Percentiles rank a stretch among this genome's conserved stretches.
Conservation (phyloP, 768 basidiomycete species). For the Piloderma croceum region DNA sequence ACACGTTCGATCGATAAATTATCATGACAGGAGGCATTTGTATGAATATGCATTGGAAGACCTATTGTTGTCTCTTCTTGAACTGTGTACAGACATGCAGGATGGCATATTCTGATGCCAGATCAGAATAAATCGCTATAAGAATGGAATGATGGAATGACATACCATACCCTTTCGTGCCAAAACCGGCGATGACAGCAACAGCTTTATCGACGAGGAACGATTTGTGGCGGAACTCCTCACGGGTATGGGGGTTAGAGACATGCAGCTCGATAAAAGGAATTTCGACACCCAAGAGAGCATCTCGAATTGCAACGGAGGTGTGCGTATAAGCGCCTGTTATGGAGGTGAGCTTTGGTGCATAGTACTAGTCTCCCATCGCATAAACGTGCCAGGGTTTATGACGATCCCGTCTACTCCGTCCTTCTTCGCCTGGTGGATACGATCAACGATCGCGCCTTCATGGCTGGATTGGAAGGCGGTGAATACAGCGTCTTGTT, state of each 20-base stretch:
- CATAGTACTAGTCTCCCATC: too few species aligned
- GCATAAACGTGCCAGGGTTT: constrained; percentile 13
- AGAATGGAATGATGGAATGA: too few species aligned
- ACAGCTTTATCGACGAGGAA: constrained; percentile 18
- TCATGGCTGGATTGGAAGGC: constrained; percentile 22
- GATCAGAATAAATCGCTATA: too few species aligned
- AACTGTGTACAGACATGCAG: too few species aligned
- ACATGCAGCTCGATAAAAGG: constrained; percentile 20
- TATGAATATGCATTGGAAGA: too few species aligned
- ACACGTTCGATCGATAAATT: too few species aligned
- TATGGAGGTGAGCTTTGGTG: too few species aligned
- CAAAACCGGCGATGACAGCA: constrained; percentile 15
- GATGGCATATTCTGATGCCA: too few species aligned
- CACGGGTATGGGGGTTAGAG: constrained; percentile 17
- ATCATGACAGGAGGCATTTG: too few species aligned
- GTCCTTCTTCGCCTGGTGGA: constrained; percentile 14
- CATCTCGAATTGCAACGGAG: constrained; percentile 17
- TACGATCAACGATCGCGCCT: constrained; percentile 18
- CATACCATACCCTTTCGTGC: constrained; percentile 16
- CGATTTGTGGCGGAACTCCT: constrained; percentile 18
- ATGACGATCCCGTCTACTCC: constrained; percentile 19
- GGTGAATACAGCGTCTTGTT: constrained; percentile 8
- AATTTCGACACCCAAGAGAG: constrained; percentile 15
- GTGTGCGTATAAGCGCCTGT: constrained; percentile 20
- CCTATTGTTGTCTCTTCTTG: too few species aligned